Evolutionary conservation across 352 stramenopile species (phyloP).

Genomic region (Phytophthora sp.): DNA sequence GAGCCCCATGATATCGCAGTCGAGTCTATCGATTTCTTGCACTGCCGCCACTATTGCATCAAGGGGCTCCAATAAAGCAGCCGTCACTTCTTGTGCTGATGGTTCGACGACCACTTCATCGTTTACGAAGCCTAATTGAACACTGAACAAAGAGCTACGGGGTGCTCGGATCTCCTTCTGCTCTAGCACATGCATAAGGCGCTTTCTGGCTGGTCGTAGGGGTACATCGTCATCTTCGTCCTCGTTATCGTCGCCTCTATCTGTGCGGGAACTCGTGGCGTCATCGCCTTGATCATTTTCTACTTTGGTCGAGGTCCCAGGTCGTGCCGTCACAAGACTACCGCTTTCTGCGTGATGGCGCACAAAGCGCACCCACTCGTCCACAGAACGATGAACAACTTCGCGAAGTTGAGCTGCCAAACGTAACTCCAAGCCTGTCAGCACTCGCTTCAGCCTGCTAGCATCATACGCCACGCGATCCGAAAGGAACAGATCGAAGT

Average conservation of each 20-base stretch:
- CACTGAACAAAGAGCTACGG: constrained; percentile 82
- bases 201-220: constrained; percentile 1
- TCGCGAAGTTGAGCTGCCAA: constrained; percentile 85
- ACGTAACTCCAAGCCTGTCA: constrained; percentile 87
- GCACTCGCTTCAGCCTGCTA: constrained; percentile 71
- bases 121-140: constrained; percentile 66
- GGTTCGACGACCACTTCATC: constrained; percentile 66
- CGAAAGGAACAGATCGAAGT: constrained; percentile 94
- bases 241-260: neutral
- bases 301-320: neutral
- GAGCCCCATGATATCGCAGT: constrained; percentile 92
- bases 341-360: constrained; percentile 18
- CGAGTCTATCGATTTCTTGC: constrained; percentile 84
- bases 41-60: constrained; percentile 80
- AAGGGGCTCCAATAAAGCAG: constrained; percentile 78
- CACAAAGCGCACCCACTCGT: constrained; percentile 72
- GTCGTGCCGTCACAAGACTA: neutral
- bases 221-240: constrained; percentile 17
- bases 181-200: neutral
- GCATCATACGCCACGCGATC: constrained; percentile 62
- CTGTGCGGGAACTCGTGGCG: neutral
- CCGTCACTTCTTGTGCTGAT: constrained; percentile 71
- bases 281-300: constrained; percentile 1
- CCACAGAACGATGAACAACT: constrained; percentile 62
- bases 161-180: constrained; percentile 46